phyloP scores from a whole-genome alignment of 225 moss, liverwort and hornwort genomes.

The Bryoerythrophyllum caledonicum region DNA sequence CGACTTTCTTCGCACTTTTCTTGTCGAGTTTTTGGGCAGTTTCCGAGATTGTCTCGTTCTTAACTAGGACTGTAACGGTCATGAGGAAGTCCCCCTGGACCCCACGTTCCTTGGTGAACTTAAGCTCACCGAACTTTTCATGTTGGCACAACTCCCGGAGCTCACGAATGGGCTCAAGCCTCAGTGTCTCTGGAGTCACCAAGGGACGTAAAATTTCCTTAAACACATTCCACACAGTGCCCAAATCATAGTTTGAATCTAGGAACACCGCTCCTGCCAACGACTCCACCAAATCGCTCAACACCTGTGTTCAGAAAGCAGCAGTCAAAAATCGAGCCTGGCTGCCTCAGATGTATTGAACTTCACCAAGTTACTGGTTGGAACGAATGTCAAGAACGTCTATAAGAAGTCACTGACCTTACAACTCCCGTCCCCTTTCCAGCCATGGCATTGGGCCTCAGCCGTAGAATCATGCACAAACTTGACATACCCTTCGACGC shows the following conservation, averaged over 20 bases:
- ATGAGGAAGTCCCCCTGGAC: constrained; percentile 28
- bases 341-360: constrained; percentile 10
- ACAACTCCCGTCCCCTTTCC: constrained; percentile 61
- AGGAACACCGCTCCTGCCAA: constrained; percentile 89
- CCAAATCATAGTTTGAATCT: constrained; percentile 60
- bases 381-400: neutral
- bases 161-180: constrained; percentile 83
- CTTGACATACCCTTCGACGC: constrained; percentile 64
- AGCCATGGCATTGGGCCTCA: constrained; percentile 68
- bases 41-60: constrained; percentile 32
- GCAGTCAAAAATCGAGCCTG: neutral
- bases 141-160: constrained; percentile 76
- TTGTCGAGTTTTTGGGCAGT: constrained; percentile 48
- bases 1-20: constrained; percentile 68
- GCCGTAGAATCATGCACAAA: constrained; percentile 46
- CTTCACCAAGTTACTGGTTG: neutral
- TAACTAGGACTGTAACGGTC: constrained; percentile 41
- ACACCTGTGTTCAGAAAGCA: constrained; percentile 52
- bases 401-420: constrained; percentile 32
- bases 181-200: constrained; percentile 81
- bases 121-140: constrained; percentile 41
- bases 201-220: constrained; percentile 77
- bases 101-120: constrained; percentile 16
- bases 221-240: constrained; percentile 78
- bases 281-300: constrained; percentile 95